phyloP scores from a whole-genome alignment of 345 rosid genomes.

The Passiflora organensis region DNA sequence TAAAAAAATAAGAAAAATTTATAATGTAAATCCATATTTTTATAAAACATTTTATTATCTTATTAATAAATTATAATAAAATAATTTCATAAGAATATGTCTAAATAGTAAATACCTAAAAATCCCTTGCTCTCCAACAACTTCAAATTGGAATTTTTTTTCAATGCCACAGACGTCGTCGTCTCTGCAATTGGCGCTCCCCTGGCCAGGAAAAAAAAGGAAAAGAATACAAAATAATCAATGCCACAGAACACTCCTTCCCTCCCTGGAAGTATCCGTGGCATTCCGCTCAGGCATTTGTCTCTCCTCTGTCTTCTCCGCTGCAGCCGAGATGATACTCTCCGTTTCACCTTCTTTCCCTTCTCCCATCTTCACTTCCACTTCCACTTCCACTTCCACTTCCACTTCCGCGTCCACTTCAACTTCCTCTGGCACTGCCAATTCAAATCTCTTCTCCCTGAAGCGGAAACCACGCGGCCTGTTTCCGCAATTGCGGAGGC shows the following conservation, averaged over 20 bases:
- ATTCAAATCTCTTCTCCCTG: neutral
- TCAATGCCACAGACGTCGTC: no score
- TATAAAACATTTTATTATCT: no score
- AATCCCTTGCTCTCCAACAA: no score
- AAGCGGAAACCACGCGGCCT: neutral
- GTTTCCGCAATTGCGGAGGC: constrained; percentile 10
- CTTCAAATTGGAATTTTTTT: no score
- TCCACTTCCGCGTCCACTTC: constrained; percentile 46
- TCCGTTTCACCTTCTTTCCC: constrained; percentile 24
- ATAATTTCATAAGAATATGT: no score
- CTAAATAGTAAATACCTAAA: no score
- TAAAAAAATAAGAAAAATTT: no score
- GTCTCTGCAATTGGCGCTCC: neutral
- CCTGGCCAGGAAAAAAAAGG: neutral
- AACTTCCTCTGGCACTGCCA: constrained; percentile 15
- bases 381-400: constrained; percentile 8
- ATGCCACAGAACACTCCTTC: neutral
- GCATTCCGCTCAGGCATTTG: neutral
- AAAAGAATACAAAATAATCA: neutral
- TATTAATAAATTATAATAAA: no score
- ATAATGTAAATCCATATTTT: no score
- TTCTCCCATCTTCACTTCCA: constrained; percentile 48
- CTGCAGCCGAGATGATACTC: constrained; percentile 7
- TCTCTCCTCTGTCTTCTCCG: neutral
- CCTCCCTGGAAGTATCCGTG: neutral